A percentile compares a stretch with the other conserved stretches of the same genome.
phyloP scores from a whole-genome alignment of 2,329 filamentous ascomycete genomes.

The Monascus ruber region DNA sequence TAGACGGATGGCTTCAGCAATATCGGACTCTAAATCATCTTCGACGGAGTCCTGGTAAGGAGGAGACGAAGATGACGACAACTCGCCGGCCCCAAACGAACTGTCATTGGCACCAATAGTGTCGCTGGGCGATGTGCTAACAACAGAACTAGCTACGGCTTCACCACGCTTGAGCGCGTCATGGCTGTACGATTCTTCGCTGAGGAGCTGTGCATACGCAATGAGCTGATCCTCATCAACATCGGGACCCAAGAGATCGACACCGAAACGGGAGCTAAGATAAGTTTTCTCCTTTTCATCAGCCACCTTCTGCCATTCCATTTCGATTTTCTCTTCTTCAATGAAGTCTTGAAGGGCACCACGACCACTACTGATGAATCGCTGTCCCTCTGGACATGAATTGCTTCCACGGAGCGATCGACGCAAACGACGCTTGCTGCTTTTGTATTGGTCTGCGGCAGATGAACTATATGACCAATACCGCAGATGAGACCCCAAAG shows the following conservation, averaged over 20 bases:
- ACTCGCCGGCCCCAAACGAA: conserved; percentile 16
- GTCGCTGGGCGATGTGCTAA: conserved; percentile 27
- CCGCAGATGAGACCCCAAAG: conserved; percentile 73
- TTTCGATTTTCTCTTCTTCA: conserved; percentile 69
- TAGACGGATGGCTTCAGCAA: conserved; percentile 52
- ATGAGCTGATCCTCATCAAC: conserved; percentile 51
- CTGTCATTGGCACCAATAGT: conserved; percentile 22
- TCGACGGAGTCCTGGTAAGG: conserved; percentile 28
- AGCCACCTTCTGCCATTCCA: conserved; percentile 60
- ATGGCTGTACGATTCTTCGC: conserved; percentile 45
- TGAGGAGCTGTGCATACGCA: conserved; percentile 52
- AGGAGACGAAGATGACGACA: conserved; percentile 25
- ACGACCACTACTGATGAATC: conserved; percentile 51
- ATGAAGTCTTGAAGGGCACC: conserved; percentile 72
- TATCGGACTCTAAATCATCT: conserved; percentile 44
- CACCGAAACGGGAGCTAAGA: conserved; percentile 70
- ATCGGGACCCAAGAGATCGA: conserved; percentile 54
- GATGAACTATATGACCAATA: conserved; percentile 93
- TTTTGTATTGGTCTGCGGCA: conserved; percentile 58
- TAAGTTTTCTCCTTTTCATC: conserved; percentile 57
- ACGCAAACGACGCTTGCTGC: conserved; percentile 66
- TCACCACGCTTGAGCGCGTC: conserved; percentile 39
- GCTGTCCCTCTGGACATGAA: conserved; percentile 39
- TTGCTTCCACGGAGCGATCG: conserved; percentile 57
- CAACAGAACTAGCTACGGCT: conserved; percentile 27